phyloP scores from a whole-genome alignment of 306 rosid genomes.

The Luffa acutangula region DNA sequence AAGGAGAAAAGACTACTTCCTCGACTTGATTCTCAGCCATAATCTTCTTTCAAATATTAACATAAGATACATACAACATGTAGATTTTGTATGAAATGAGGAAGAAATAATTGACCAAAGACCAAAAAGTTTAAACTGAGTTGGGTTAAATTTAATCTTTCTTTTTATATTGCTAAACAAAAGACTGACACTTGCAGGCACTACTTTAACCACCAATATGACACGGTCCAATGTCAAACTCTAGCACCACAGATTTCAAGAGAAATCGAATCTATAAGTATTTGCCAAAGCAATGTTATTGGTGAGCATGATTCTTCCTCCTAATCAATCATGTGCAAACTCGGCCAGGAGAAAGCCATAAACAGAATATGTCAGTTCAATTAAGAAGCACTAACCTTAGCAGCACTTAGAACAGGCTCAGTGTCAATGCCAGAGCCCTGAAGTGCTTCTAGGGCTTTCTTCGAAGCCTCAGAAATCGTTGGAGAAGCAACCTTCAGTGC shows the following conservation, averaged over 20 bases:
- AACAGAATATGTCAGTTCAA: neutral
- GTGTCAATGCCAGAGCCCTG: conserved; percentile 65
- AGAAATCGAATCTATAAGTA: neutral
- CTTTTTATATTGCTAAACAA: too few species aligned
- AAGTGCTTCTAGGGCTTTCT: conserved; percentile 70
- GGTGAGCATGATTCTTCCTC: neutral
- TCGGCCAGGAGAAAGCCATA: neutral
- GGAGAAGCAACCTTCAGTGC: conserved; percentile 74
- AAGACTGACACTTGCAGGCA: too few species aligned
- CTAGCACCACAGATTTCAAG: neutral
- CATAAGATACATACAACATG: neutral
- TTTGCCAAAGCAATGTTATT: neutral
- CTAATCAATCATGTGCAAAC: neutral
- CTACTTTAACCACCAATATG: neutral
- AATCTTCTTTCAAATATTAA: neutral
- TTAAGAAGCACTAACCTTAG: conserved; percentile 41
- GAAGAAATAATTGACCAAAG: neutral
- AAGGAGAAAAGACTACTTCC: neutral
- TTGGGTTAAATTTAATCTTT: too few species aligned
- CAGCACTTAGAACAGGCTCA: conserved; percentile 51
- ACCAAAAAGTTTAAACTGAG: too few species aligned
- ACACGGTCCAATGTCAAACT: neutral
- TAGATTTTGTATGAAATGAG: neutral
- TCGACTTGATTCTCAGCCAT: neutral
- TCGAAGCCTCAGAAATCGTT: conserved; percentile 61